Percentiles rank a stretch among this genome's conserved stretches.
phyloP scores from a whole-genome alignment of 345 rosid genomes.

The Eucalyptus curtisii region DNA sequence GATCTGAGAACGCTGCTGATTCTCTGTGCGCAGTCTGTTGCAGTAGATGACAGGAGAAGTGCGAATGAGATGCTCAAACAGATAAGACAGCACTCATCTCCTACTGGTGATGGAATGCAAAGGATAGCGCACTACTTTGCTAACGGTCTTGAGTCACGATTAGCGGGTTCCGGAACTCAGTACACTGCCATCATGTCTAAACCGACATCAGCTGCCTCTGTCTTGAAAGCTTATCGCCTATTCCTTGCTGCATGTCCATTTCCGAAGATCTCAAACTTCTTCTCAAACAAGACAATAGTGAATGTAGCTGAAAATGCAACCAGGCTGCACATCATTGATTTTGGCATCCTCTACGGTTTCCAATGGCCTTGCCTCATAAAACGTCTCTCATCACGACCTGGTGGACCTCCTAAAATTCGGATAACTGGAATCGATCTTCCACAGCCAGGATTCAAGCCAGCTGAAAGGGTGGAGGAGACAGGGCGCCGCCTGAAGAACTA shows the following conservation, averaged over 20 bases:
- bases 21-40: slow-evolving; percentile 52
- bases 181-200: slow-evolving; percentile 9
- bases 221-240: slow-evolving; percentile 39
- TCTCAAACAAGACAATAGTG: slow-evolving; percentile 31
- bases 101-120: slow-evolving; percentile 34
- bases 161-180: slow-evolving; percentile 36
- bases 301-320: slow-evolving; percentile 29
- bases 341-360: slow-evolving; percentile 48
- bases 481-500: slow-evolving; percentile 30
- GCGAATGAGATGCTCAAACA: slow-evolving; percentile 28
- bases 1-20: slow-evolving; percentile 43
- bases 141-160: slow-evolving; percentile 30
- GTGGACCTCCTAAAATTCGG: slow-evolving; percentile 39
- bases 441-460: slow-evolving; percentile 52
- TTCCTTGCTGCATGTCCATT: slow-evolving; percentile 43
- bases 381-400: slow-evolving; percentile 26
- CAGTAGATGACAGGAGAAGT: slow-evolving; percentile 19
- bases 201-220: slow-evolving; percentile 33
- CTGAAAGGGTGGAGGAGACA: slow-evolving; percentile 45
- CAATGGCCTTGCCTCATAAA: slow-evolving; percentile 56
- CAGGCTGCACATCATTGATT: slow-evolving; percentile 45
- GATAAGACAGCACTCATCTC: slow-evolving; percentile 31
- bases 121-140: slow-evolving; percentile 33
- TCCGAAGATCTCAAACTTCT: slow-evolving; percentile 27
- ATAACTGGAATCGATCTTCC: slow-evolving; percentile 51